These are phyloP conservation scores for Beauveria brongniartii DNA, from an alignment of 2,329 filamentous ascomycete genomes.

Conservation along the genomic window DNA sequence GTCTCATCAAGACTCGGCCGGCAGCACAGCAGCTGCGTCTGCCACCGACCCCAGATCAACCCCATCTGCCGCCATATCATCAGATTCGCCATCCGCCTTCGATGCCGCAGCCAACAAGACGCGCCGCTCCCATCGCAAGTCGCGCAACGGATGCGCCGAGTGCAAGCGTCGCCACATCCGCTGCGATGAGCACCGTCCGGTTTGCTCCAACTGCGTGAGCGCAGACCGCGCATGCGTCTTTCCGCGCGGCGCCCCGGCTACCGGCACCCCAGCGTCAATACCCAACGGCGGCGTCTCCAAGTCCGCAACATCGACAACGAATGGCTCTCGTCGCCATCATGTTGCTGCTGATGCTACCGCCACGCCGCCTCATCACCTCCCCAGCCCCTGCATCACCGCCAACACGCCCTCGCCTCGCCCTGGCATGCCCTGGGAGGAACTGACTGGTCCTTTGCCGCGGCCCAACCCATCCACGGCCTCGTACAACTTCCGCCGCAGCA, in stretches of 20 bases:
- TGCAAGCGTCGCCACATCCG: conserved; percentile 34
- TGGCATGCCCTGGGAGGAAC: background rate
- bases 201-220: conserved; percentile 32
- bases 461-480: background rate
- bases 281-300: background rate
- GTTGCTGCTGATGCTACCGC: background rate
- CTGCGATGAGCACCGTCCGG: conserved; percentile 34
- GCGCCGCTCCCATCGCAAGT: conserved; percentile 31
- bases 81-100: background rate
- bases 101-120: conserved; percentile 20
- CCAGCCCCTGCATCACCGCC: background rate
- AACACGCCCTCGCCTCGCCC: background rate
- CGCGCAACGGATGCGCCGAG: conserved; percentile 31
- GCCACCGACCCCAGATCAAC: background rate
- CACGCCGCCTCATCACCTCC: background rate
- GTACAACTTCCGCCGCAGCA: background rate
- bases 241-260: conserved; percentile 12
- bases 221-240: conserved; percentile 30
- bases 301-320: background rate
- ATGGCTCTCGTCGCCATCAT: background rate
- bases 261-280: background rate
- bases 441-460: background rate
- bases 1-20: background rate
- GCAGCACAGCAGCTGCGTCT: background rate
- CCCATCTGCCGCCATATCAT: background rate